Evolutionary conservation across 2,329 filamentous ascomycete species (phyloP), one percentile per base, ranked within the genome.

Genomic region (Arthrobotrys sinensis): DNA sequence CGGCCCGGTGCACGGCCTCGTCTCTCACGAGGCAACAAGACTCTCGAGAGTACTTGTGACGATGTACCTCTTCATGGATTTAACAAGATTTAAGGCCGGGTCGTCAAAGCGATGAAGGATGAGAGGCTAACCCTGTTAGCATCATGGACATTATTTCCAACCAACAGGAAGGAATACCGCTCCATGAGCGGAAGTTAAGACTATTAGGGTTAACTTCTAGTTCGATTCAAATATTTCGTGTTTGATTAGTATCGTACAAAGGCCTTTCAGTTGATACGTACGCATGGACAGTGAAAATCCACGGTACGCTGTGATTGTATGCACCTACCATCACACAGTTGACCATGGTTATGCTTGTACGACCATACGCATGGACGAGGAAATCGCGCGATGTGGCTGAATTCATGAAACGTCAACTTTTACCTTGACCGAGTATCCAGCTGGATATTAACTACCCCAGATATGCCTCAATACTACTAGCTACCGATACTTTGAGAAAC

Each of bases 1-100:
- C 55, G 55, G 55, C 55, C 55, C 55, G 55, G 36, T 60, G 55
- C 55, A 60, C 55, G 55, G 55, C 12, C 55, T 43, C 34, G n/a
- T 40, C 19, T 60, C 55, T 60, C 34, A 28, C 36, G 19, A 60
- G 16, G 55, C 19, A 40, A 11, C 55, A 19, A 24, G 34, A 43
- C n/a, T 21, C 12, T 36, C 32, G 19, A 24, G 19, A 24, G 36
- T 60, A 60, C 55, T 43, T 60, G 12, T 60, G 16, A 43, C 55
- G 34, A 60, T 60, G 55, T 60, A 60, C 36, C 19, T 28, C 11
- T 43, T 10, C 19, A 43, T 8, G 19, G 14, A 57, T 19, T 19
- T 1, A 38, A 2, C 19, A n/a, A 43, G 21, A 43, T 43, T 19
- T 19, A 19, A 43, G 43, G 19, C 6, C 14, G 19, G 36, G 7